A percentile compares a stretch with the other conserved stretches of the same genome.
Conservation (phyloP, 2,329 filamentous ascomycete species). For the Colletotrichum spaethianum region DNA sequence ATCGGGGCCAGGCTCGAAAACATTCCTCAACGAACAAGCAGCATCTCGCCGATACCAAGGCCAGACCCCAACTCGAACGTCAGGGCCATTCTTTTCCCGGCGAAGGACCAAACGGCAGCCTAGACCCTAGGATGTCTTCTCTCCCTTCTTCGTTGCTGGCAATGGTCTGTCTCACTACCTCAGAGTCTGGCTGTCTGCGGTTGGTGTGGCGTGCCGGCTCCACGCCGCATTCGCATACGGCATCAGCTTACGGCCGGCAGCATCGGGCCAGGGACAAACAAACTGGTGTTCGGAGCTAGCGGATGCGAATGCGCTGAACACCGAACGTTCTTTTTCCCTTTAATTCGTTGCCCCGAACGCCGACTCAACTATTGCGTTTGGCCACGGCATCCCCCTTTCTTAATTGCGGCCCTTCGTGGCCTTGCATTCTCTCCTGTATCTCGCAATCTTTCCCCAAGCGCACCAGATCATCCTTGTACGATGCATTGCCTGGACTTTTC, state of each 20-base stretch:
- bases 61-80: not conserved
- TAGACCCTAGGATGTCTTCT: not conserved
- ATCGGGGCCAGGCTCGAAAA: not conserved
- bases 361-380: conserved; percentile 26
- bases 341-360: conserved; percentile 34
- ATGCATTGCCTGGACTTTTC: conserved; percentile 1
- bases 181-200: conserved; percentile 3
- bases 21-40: conserved; percentile 1
- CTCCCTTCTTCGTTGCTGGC: conserved; percentile 16
- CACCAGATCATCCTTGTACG: not conserved
- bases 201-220: conserved; percentile 30
- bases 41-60: not conserved
- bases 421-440: not conserved
- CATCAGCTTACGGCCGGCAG: conserved; percentile 39
- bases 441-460: not conserved
- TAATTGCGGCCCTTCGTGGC: conserved; percentile 2
- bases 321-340: conserved; percentile 33
- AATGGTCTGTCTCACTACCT: conserved; percentile 15
- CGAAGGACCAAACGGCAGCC: not conserved
- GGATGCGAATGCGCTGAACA: conserved; percentile 32
- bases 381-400: conserved; percentile 3
- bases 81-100: not conserved
- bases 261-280: conserved; percentile 27
- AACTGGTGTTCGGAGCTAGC: conserved; percentile 21
- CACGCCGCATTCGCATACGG: conserved; percentile 32